These are phyloP conservation scores for Umbelopsis vinacea DNA, from an alignment of 192 early-diverging fungal genomes.

Conservation along the genomic window DNA sequence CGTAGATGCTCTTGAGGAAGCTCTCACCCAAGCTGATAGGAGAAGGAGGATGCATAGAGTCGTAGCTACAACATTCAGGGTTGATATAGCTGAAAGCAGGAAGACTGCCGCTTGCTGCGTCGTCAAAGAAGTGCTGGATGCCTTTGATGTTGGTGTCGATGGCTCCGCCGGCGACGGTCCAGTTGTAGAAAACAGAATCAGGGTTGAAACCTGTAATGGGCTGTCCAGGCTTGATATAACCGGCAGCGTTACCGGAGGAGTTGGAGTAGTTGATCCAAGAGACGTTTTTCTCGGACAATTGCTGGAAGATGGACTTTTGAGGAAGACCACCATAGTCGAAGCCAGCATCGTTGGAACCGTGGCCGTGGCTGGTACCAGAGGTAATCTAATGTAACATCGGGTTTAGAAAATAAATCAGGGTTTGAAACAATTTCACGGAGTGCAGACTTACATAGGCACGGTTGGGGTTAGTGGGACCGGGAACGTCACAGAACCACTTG, in stretches of 20 bases:
- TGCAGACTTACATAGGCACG: conserved; percentile 28
- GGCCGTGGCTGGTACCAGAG: conserved; percentile 24
- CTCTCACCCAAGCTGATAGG: conserved; percentile 34
- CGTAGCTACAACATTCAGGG: conserved; percentile 39
- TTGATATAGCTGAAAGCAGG: conserved; percentile 42
- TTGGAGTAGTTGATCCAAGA: conserved; percentile 40
- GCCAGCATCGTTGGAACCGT: conserved; percentile 23
- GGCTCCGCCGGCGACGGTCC: conserved; percentile 20
- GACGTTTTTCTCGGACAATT: conserved; percentile 37
- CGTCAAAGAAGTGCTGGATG: conserved; percentile 30
- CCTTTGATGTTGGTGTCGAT: conserved; percentile 17
- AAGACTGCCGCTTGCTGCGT: conserved; percentile 29
- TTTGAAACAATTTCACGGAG: too few relatives aligned
- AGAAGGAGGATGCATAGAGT: conserved; percentile 31
- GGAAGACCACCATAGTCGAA: conserved; percentile 31
- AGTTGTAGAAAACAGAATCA: conserved; percentile 34
- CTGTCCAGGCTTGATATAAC: conserved; percentile 4
- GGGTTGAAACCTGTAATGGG: conserved; percentile 28
- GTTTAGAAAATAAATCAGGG: background rate
- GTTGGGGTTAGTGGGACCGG: conserved; percentile 34
- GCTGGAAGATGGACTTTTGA: conserved; percentile 41
- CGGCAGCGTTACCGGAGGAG: conserved; percentile 7
- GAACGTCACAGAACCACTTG: conserved; percentile 28
- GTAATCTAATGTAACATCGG: background rate
- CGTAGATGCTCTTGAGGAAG: conserved; percentile 49